phyloP scores from a whole-genome alignment of 192 early-diverging fungal genomes.

The Backusella mclennaniae region DNA sequence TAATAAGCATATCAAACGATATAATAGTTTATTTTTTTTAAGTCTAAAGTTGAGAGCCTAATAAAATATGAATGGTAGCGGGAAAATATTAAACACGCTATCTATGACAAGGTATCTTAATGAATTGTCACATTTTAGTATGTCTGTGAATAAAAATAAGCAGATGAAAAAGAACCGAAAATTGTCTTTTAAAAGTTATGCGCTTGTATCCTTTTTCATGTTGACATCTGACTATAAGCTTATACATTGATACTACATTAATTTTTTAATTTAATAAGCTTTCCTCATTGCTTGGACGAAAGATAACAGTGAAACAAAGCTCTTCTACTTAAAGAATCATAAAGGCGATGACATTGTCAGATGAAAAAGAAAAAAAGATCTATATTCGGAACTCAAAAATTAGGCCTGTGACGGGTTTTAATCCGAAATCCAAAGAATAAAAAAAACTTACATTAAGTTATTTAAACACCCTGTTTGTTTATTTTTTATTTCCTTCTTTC shows the following conservation, averaged over 20 bases:
- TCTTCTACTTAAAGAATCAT: neutral
- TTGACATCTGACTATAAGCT: neutral
- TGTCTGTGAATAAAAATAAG: neutral
- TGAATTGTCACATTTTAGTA: neutral
- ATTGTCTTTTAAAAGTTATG: neutral
- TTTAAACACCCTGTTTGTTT: constrained; percentile 6
- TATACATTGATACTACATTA: neutral
- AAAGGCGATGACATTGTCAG: neutral
- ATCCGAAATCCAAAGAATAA: neutral
- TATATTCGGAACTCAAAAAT: constrained; percentile 2
- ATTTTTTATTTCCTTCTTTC: neutral
- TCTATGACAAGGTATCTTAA: neutral
- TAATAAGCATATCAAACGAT: neutral
- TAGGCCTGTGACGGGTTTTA: constrained; percentile 3
- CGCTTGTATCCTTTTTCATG: neutral
- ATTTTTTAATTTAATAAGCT: no score
- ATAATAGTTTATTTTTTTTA: no score
- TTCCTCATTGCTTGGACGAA: neutral
- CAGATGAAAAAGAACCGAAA: neutral
- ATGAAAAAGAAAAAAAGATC: neutral
- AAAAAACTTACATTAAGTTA: neutral
- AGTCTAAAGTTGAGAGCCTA: neutral
- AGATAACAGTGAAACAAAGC: neutral
- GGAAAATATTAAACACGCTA: neutral
- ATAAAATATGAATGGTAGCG: neutral